These are phyloP conservation scores for Passalora sequoiae DNA, from an alignment of 2,329 filamentous ascomycete species.

Conservation along the genomic window DNA sequence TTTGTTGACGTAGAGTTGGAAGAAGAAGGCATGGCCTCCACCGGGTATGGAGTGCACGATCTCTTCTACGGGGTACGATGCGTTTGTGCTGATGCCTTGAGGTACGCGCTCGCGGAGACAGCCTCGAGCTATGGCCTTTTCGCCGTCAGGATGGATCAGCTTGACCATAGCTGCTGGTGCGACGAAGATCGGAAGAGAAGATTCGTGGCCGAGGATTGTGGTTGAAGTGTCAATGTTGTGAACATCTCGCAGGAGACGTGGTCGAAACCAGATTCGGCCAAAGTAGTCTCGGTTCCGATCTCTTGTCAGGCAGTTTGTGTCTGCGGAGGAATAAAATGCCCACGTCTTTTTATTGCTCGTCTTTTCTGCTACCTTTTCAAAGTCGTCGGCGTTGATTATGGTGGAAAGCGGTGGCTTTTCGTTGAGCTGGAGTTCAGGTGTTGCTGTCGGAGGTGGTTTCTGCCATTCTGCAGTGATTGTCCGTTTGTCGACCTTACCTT, in stretches of 20 bases:
- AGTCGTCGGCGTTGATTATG: slow-evolving; percentile 46
- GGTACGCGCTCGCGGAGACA: slow-evolving; percentile 26
- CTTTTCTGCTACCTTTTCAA: slow-evolving; percentile 38
- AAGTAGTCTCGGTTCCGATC: slow-evolving; percentile 41
- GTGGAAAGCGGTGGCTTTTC: slow-evolving; percentile 44
- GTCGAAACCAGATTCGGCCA: slow-evolving; percentile 44
- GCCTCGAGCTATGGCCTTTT: slow-evolving; percentile 34
- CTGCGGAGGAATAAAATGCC: slow-evolving; percentile 48
- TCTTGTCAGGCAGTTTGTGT: slow-evolving; percentile 47
- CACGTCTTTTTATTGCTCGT: slow-evolving; percentile 38
- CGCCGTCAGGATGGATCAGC: slow-evolving; percentile 37
- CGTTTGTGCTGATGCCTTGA: slow-evolving; percentile 33
- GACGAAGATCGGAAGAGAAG: slow-evolving; percentile 35
- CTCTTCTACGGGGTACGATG: slow-evolving; percentile 31
- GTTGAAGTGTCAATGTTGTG: slow-evolving; percentile 32
- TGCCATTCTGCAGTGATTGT: slow-evolving; percentile 28
- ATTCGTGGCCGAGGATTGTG: slow-evolving; percentile 32
- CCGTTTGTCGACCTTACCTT: slow-evolving; percentile 31
- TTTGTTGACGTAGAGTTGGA: slow-evolving; percentile 60
- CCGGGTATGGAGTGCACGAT: slow-evolving; percentile 25
- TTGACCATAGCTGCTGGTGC: slow-evolving; percentile 36
- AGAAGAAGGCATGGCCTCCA: slow-evolving; percentile 43
- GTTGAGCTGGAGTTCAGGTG: slow-evolving; percentile 29
- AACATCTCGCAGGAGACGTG: slow-evolving; percentile 43
- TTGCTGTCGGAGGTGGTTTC: slow-evolving; percentile 29